Conservation (phyloP, 495 filamentous ascomycete species). For the Penicillium pulvis region DNA sequence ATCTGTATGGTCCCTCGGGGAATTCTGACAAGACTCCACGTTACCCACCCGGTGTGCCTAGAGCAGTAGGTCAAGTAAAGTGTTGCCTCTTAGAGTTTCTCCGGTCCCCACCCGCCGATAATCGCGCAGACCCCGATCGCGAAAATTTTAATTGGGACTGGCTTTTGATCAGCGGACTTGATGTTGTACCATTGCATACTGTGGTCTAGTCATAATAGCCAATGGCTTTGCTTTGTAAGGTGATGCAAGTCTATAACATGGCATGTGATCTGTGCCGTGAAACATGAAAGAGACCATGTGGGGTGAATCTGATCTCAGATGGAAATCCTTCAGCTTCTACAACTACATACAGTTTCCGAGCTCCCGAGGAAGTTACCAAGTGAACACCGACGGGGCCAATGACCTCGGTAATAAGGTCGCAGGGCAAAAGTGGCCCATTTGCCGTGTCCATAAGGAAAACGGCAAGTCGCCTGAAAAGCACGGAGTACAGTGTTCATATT, state of each 20-base stretch:
- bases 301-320: constrained; percentile 3
- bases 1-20: constrained; percentile 4
- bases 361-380: background rate
- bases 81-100: constrained; percentile 7
- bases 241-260: background rate
- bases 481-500: background rate
- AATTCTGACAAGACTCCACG: constrained; percentile 3
- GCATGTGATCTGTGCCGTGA: background rate
- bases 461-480: background rate
- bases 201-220: background rate
- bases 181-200: background rate
- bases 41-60: constrained; percentile 12
- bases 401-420: too few relatives aligned
- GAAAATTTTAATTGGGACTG: constrained; percentile 11
- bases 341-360: background rate
- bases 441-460: background rate
- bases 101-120: constrained; percentile 6
- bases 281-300: background rate
- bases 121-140: constrained; percentile 14
- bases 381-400: too few relatives aligned
- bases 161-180: background rate
- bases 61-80: constrained; percentile 11
- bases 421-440: too few relatives aligned
- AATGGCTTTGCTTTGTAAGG: background rate
- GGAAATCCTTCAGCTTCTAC: background rate